phyloP scores from a whole-genome alignment of 2,329 filamentous ascomycete genomes.

The Parafenestella ontariensis region DNA sequence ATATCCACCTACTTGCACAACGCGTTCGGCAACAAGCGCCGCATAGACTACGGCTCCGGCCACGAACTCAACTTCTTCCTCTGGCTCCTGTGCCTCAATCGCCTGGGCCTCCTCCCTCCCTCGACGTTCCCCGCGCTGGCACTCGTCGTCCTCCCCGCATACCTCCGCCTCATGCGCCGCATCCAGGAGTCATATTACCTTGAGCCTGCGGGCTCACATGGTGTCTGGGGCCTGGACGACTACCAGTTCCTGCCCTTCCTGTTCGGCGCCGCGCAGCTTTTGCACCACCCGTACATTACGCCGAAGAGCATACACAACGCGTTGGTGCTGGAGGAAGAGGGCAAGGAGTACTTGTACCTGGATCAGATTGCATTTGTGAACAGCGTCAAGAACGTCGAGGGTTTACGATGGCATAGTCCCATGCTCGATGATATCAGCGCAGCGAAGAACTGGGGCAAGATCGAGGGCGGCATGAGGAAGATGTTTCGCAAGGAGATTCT shows the following conservation, averaged over 20 bases:
- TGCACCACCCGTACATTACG: slow-evolving; percentile 70
- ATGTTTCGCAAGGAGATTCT: slow-evolving; percentile 97
- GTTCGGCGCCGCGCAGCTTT: slow-evolving; percentile 58
- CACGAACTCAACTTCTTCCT: slow-evolving; percentile 97
- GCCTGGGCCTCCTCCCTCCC: slow-evolving; percentile 69
- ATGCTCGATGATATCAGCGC: slow-evolving; percentile 98
- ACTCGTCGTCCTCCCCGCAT: slow-evolving; percentile 79
- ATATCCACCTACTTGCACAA: slow-evolving; percentile 80
- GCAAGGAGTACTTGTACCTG: slow-evolving; percentile 84
- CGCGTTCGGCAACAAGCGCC: slow-evolving; percentile 80
- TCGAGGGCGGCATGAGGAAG: slow-evolving; percentile 91
- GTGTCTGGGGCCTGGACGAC: slow-evolving; percentile 62
- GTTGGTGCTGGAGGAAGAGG: slow-evolving; percentile 85
- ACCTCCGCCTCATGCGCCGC: slow-evolving; percentile 84
- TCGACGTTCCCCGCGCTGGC: slow-evolving; percentile 76
- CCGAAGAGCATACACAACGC: slow-evolving; percentile 78
- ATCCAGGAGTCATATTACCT: slow-evolving; percentile 95
- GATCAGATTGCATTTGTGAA: slow-evolving; percentile 95
- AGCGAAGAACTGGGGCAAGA: slow-evolving; percentile 87
- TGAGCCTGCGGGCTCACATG: slow-evolving; percentile 71
- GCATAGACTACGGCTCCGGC: slow-evolving; percentile 94
- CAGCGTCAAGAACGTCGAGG: slow-evolving; percentile 93
- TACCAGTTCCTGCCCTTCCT: slow-evolving; percentile 63
- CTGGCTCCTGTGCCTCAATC: slow-evolving; percentile 94
- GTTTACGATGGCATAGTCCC: slow-evolving; percentile 92